Conservation (phyloP, 345 rosid species). For the Bruguiera parviflora region DNA sequence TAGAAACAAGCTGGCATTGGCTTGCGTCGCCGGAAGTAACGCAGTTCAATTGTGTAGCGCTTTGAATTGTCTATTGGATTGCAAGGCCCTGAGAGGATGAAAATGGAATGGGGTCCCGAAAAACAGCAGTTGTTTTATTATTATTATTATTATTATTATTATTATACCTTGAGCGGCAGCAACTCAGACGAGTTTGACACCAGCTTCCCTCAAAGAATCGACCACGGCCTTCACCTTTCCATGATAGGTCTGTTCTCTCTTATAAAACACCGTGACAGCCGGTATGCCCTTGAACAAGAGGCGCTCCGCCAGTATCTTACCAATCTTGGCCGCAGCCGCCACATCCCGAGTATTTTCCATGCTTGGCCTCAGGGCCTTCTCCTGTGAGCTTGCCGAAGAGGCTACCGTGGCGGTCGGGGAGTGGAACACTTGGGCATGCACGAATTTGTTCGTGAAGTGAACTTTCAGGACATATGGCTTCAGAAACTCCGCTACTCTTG, state of each 20-base stretch:
- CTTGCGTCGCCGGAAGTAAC: too few species aligned
- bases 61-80: too few species aligned
- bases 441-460: conserved; percentile 77
- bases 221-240: conserved; percentile 82
- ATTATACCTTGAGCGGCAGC: too few species aligned
- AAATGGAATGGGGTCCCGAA: too few species aligned
- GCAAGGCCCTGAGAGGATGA: too few species aligned
- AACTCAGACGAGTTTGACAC: conserved; percentile 54
- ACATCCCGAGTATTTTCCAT: conserved; percentile 67
- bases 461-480: conserved; percentile 72
- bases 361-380: conserved; percentile 59
- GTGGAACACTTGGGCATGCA: conserved; percentile 76
- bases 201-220: conserved; percentile 68
- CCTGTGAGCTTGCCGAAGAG: conserved; percentile 74
- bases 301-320: conserved; percentile 73
- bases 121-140: too few species aligned
- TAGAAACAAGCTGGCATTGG: too few species aligned
- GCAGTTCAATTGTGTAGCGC: too few species aligned
- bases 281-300: conserved; percentile 66
- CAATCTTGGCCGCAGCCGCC: conserved; percentile 85
- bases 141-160: too few species aligned
- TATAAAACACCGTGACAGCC: conserved; percentile 49
- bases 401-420: conserved; percentile 80
- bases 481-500: conserved; percentile 49
- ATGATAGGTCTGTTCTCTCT: conserved; percentile 76